Evolutionary conservation across 2,329 filamentous ascomycete genomes (phyloP).

Genomic region (Diplodia mutila): DNA sequence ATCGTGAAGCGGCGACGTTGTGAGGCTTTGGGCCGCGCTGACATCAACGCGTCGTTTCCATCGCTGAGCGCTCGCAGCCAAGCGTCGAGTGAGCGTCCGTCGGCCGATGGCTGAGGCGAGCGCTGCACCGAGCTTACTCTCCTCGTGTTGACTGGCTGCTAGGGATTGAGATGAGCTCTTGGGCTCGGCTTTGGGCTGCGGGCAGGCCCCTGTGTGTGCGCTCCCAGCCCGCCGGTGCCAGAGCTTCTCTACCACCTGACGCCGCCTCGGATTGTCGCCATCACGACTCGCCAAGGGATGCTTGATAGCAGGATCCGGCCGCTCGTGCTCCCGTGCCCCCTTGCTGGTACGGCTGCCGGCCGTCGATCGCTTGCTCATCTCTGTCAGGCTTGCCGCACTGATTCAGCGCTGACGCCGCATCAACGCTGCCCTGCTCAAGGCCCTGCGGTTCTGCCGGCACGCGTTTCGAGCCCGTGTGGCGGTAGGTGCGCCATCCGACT

Average conservation of each 20-base stretch:
- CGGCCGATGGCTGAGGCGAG: background rate
- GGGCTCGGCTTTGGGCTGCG: background rate
- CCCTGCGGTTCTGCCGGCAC: conserved; percentile 2
- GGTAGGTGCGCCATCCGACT: conserved; percentile 6
- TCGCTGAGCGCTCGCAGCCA: background rate
- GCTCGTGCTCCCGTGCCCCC: conserved; percentile 18
- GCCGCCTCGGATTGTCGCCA: background rate
- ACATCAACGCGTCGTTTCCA: background rate
- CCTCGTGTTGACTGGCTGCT: background rate
- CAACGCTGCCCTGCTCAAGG: conserved; percentile 5
- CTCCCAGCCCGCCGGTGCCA: background rate
- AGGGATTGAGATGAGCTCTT: background rate
- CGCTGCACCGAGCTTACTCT: background rate
- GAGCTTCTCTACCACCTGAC: background rate
- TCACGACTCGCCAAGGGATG: conserved; percentile 1
- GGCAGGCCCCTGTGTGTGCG: background rate
- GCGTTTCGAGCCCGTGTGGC: conserved; percentile 15
- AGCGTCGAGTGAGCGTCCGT: background rate
- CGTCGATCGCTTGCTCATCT: background rate
- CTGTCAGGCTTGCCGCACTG: background rate
- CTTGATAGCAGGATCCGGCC: background rate
- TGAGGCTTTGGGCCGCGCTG: background rate
- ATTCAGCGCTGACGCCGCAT: conserved; percentile 18
- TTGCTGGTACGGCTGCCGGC: background rate
- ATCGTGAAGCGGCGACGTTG: background rate